phyloP scores from a whole-genome alignment of 1,284 basidiomycete species.

The Microstroma glucosiphilum region DNA sequence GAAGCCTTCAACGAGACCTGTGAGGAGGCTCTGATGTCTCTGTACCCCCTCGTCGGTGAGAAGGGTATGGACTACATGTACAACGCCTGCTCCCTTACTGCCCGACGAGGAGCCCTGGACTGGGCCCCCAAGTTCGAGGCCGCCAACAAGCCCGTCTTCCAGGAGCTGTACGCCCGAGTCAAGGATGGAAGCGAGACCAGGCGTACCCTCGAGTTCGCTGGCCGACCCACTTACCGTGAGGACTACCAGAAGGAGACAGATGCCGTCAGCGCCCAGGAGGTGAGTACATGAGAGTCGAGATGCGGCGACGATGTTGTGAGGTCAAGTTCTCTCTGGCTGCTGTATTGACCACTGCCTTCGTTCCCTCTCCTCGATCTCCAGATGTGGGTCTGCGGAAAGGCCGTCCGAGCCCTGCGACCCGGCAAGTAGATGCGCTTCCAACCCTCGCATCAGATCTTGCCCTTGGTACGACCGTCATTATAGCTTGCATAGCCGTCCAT shows the following conservation, averaged over 20 bases:
- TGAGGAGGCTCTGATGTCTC: constrained; percentile 96
- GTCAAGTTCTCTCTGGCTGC: too few species aligned
- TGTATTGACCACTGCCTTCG: too few species aligned
- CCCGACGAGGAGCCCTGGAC: constrained; percentile 94
- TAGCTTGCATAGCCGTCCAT: too few species aligned
- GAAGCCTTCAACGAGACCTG: constrained; percentile 98
- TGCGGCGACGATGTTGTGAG: too few species aligned
- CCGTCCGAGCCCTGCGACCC: too few species aligned
- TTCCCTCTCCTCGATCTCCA: too few species aligned
- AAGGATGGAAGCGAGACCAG: constrained; percentile 91
- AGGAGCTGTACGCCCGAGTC: constrained; percentile 89
- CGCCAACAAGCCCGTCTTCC: constrained; percentile 87
- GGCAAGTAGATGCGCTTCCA: too few species aligned
- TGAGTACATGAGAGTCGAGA: constrained; percentile 50
- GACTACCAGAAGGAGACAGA: constrained; percentile 89
- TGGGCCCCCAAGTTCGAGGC: constrained; percentile 98
- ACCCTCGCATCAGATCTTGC: too few species aligned
- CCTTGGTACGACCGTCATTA: too few species aligned
- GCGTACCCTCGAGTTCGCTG: constrained; percentile 93
- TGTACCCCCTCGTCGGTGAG: constrained; percentile 92
- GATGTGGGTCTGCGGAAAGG: too few species aligned
- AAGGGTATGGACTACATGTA: constrained; percentile 99
- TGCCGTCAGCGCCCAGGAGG: constrained; percentile 94
- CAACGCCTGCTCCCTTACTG: constrained; percentile 90
- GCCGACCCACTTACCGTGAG: constrained; percentile 82